Evolutionary conservation across 352 stramenopile species (phyloP).

Genomic region (Phytophthora palmivora): DNA sequence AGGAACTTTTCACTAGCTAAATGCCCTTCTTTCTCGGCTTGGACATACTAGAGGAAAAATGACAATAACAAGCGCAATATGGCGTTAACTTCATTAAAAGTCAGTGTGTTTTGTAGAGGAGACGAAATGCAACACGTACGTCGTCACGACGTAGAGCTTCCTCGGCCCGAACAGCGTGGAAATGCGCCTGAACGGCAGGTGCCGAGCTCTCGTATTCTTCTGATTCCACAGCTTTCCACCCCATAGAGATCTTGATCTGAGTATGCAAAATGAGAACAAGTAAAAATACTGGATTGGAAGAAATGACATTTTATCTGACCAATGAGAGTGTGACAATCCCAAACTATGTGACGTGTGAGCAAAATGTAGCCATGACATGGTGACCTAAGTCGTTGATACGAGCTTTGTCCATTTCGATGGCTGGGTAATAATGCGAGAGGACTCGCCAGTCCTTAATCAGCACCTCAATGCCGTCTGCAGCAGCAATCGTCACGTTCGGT

Average conservation of each 20-base stretch:
- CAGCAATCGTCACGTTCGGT: neutral
- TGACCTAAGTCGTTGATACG: slow-evolving; percentile 1
- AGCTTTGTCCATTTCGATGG: neutral
- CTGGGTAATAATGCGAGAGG: neutral
- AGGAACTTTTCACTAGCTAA: slow-evolving; percentile 78
- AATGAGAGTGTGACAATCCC: too few species aligned
- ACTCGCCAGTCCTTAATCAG: slow-evolving; percentile 7
- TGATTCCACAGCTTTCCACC: slow-evolving; percentile 67
- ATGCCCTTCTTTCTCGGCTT: slow-evolving; percentile 72
- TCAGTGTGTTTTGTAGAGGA: slow-evolving; percentile 1
- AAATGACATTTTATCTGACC: slow-evolving; percentile 9
- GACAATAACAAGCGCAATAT: neutral
- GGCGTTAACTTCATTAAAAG: slow-evolving; percentile 3
- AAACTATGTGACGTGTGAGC: slow-evolving; percentile 24
- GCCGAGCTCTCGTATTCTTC: slow-evolving; percentile 79
- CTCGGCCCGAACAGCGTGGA: slow-evolving; percentile 75
- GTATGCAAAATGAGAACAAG: slow-evolving; percentile 11
- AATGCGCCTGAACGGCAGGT: slow-evolving; percentile 83
- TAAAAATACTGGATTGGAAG: slow-evolving; percentile 10
- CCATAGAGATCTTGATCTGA: slow-evolving; percentile 41
- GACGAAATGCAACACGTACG: slow-evolving; percentile 50
- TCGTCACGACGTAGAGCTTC: slow-evolving; percentile 66
- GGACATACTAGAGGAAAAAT: slow-evolving; percentile 39
- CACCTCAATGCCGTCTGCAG: neutral
- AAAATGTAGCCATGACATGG: slow-evolving; percentile 8